Evolutionary conservation across 2,329 filamentous ascomycete species (phyloP).

Genomic region (Pestalotiopsis sp.): DNA sequence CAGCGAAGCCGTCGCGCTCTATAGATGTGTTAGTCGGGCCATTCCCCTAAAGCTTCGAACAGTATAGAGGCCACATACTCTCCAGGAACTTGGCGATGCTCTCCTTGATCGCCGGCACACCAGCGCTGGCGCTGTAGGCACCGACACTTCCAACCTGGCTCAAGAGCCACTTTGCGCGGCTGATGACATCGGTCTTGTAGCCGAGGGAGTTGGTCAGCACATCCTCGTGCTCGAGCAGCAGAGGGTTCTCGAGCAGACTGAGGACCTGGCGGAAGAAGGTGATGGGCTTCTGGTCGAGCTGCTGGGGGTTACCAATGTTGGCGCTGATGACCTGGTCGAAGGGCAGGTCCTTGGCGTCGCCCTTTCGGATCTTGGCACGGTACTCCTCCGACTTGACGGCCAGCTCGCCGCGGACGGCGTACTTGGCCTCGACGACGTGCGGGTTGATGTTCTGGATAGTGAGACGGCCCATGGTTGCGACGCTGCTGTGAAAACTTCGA

Average conservation of each 20-base stretch:
- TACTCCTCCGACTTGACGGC: slow-evolving; percentile 93
- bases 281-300: slow-evolving; percentile 98
- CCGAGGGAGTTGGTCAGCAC: slow-evolving; percentile 75
- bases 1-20: slow-evolving; percentile 86
- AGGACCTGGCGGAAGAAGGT: slow-evolving; percentile 98
- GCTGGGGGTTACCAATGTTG: slow-evolving; percentile 99
- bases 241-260: slow-evolving; percentile 88
- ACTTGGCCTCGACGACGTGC: slow-evolving; percentile 83
- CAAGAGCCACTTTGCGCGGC: slow-evolving; percentile 79
- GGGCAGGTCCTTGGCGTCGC: slow-evolving; percentile 63
- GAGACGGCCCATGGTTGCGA: slow-evolving; percentile 48
- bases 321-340: slow-evolving; percentile 93
- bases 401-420: slow-evolving; percentile 94
- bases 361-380: slow-evolving; percentile 70
- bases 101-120: slow-evolving; percentile 82
- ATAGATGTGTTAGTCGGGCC: slow-evolving; percentile 20
- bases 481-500: slow-evolving; percentile 6
- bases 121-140: slow-evolving; percentile 94
- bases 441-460: slow-evolving; percentile 90
- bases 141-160: slow-evolving; percentile 87
- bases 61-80: slow-evolving; percentile 50
- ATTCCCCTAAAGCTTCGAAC: not conserved
- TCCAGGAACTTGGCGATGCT: slow-evolving; percentile 94
- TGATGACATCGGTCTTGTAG: slow-evolving; percentile 89
- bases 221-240: slow-evolving; percentile 79